Percentiles rank a stretch among this genome's conserved stretches.
These are phyloP conservation scores for Micractinium sp. DNA, from an alignment of 139 green algal genomes.

Conservation along the genomic window DNA sequence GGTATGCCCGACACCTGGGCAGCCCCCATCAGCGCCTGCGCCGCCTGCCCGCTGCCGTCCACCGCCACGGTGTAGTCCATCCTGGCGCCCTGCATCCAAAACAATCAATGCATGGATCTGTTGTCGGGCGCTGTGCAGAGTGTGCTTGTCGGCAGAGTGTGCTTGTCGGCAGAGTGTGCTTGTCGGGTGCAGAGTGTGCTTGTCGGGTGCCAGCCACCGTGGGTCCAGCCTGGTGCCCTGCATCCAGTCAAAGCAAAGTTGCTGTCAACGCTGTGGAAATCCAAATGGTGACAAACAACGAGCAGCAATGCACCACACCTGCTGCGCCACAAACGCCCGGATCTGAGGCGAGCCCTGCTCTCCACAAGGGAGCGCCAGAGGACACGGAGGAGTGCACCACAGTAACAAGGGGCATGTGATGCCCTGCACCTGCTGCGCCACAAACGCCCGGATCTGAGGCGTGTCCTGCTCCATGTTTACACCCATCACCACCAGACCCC, in stretches of 20 bases:
- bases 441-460: conserved; percentile 8
- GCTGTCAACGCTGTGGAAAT: too few relatives aligned
- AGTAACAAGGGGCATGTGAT: too few relatives aligned
- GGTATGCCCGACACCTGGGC: conserved; percentile 50
- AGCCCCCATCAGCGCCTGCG: conserved; percentile 37
- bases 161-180: too few relatives aligned
- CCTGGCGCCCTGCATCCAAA: conserved; percentile 18
- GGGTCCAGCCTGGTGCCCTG: background rate
- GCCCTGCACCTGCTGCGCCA: conserved; percentile 43
- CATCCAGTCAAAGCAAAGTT: background rate
- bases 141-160: background rate
- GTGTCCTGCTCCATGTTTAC: conserved; percentile 39
- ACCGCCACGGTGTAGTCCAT: conserved; percentile 53
- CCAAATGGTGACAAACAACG: too few relatives aligned
- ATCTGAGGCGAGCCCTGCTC: conserved; percentile 24
- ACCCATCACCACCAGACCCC: conserved; percentile 42
- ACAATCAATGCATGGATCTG: too few relatives aligned
- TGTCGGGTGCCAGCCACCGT: too few relatives aligned
- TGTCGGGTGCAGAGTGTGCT: too few relatives aligned
- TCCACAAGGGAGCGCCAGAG: too few relatives aligned
- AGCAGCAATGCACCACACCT: conserved; percentile 39
- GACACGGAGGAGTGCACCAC: too few relatives aligned
- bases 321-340: conserved; percentile 20
- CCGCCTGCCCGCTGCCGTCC: conserved; percentile 20
- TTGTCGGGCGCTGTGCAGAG: background rate